Percentiles rank a stretch among this genome's conserved stretches.
phyloP scores from a whole-genome alignment of 164 flowering plant genomes.

The Piper longum region DNA sequence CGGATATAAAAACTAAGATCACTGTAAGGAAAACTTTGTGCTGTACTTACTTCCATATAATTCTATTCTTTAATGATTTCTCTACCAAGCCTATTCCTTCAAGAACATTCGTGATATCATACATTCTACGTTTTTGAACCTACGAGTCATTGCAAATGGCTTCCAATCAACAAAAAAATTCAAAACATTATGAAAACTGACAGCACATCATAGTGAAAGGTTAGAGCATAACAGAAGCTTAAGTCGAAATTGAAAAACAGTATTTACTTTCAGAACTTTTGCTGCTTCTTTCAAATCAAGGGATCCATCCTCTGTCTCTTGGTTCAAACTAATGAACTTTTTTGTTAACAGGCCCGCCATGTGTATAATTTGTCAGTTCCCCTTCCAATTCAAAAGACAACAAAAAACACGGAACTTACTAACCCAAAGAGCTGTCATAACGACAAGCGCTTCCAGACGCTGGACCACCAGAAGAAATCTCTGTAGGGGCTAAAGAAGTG shows the following conservation, averaged over 20 bases:
- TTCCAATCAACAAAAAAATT: neutral
- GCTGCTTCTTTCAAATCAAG: slow-evolving; percentile 94
- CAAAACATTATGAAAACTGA: slow-evolving; percentile 1
- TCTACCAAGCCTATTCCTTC: slow-evolving; percentile 95
- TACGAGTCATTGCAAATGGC: slow-evolving; percentile 11
- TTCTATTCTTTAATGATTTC: slow-evolving; percentile 80
- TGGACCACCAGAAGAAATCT: slow-evolving; percentile 11
- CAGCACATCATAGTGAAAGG: neutral
- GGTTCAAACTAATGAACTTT: slow-evolving; percentile 75
- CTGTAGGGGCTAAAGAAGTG: slow-evolving; percentile 10
- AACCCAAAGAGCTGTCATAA: slow-evolving; percentile 55
- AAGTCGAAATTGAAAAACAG: neutral
- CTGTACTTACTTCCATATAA: slow-evolving; percentile 71
- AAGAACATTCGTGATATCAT: slow-evolving; percentile 93
- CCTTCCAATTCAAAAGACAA: neutral
- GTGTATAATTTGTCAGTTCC: neutral
- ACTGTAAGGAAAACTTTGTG: neutral
- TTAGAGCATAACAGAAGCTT: neutral
- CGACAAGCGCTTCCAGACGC: slow-evolving; percentile 29
- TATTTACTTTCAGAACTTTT: slow-evolving; percentile 62
- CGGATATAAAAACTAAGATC: slow-evolving; percentile 1
- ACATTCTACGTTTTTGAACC: slow-evolving; percentile 91
- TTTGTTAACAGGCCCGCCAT: slow-evolving; percentile 72
- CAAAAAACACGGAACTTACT: slow-evolving; percentile 1
- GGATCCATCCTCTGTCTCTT: slow-evolving; percentile 84